A percentile compares a stretch with the other conserved stretches of the same genome.
Evolutionary conservation across 352 stramenopile genomes (phyloP).

Genomic region (Globisporangium ultimum): DNA sequence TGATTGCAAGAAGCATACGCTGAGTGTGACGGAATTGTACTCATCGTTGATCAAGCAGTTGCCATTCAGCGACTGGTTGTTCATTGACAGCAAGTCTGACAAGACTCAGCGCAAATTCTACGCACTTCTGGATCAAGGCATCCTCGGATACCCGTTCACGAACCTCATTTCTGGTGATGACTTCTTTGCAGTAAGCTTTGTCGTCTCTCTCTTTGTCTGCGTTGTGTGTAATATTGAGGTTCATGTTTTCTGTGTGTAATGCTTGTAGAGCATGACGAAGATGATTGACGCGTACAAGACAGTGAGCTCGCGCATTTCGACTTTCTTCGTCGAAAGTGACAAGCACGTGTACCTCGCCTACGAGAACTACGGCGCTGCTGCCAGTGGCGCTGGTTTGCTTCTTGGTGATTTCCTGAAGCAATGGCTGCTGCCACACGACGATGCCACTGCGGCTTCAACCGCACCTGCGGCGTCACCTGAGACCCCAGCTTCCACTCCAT

Average conservation of each 20-base stretch:
- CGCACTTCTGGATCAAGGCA: too few relatives aligned
- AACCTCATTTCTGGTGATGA: too few relatives aligned
- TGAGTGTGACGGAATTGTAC: not conserved
- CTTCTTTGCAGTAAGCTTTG: too few relatives aligned
- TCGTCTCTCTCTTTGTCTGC: too few relatives aligned
- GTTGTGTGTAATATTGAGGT: too few relatives aligned
- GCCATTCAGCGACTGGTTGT: too few relatives aligned
- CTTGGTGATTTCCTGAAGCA: constrained; percentile 5
- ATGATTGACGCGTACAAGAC: constrained; percentile 30
- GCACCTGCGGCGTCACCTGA: too few relatives aligned
- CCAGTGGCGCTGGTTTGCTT: constrained; percentile 6
- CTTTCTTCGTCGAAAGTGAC: constrained; percentile 30
- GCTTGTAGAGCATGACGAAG: not conserved
- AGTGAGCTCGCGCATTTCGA: constrained; percentile 16
- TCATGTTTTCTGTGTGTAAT: not conserved
- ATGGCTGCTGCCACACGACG: constrained; percentile 2
- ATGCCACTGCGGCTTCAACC: constrained; percentile 2
- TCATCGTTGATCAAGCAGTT: too few relatives aligned
- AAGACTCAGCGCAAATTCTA: too few relatives aligned
- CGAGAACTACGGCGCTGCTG: not conserved
- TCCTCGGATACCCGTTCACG: too few relatives aligned
- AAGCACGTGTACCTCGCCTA: constrained; percentile 25
- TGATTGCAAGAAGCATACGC: not conserved
- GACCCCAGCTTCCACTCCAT: too few relatives aligned
- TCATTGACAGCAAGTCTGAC: too few relatives aligned